Base-by-base conservation (phyloP, 177 flowering plant species). In the Vitis hybrid region DNA sequence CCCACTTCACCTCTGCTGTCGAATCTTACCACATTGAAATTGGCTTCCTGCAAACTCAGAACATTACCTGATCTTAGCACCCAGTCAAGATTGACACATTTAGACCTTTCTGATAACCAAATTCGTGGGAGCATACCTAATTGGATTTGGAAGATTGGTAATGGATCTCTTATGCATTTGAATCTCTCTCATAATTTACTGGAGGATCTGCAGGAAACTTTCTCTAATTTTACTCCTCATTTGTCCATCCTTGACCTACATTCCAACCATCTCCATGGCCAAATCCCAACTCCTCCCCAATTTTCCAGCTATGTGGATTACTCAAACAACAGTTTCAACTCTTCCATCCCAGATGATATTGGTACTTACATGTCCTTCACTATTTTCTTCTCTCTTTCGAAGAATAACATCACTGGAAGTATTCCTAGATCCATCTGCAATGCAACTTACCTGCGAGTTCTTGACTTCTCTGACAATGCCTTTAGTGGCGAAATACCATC, bases 61-160 rank as follows among this genome's bases (percentile, higher is more conserved):
- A 6, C 7, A 39, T 39, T 39, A 5, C 45, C 45, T 39, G 45
- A 39, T 39, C 6, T 39, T 1, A 39, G 1, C 7, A 39, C 1
- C 8, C 45, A 39, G 7, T 39, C 45, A 71, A 50, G 9, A 39
- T 52, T 83, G 67, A 13, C 1, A 1, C 0, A 11, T 22, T 49
- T 83, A 59, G 84, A 85, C 73, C 84, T 85, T 61, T 83, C 88
- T 3, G 59, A 60, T 65, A 85, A 85, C 68, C 62, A 55, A 59
- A 81, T 83, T 52, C 9, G 19, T 1, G 85, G 83, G 50, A 48
- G 39, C 61, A 75, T 81, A 56, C 88, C 86, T 9, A 76, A 67
- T 4, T 85, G 88, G 88, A 73, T 85, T 15, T 74, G 83, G 83
- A 18, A 59, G 2, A n/a, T 79, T 2, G 76, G 74, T 22, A 50